Percentiles rank a stretch among this genome's conserved stretches.
Conservation (phyloP, 176 grass and related monocot species). For the Tillandsia fasciculata region DNA sequence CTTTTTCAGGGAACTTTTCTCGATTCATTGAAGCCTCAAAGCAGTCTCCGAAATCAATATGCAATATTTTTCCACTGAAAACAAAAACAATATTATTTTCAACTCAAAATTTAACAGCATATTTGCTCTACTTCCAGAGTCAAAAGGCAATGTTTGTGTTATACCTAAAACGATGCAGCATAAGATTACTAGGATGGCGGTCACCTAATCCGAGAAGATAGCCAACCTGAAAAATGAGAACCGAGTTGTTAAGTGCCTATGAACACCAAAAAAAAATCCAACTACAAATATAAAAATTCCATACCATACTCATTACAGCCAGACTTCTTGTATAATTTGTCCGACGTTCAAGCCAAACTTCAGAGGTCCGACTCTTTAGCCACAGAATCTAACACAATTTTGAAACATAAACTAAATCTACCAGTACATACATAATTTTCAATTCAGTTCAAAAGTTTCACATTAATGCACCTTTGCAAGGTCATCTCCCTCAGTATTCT, state of each 20-base stretch:
- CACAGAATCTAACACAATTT: slow-evolving; percentile 63
- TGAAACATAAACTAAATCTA: background rate
- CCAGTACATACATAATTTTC: background rate
- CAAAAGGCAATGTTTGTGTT: slow-evolving; percentile 3
- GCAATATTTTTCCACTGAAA: slow-evolving; percentile 94
- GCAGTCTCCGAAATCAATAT: slow-evolving; percentile 98
- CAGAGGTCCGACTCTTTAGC: slow-evolving; percentile 93
- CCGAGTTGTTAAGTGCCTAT: background rate
- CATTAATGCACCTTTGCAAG: slow-evolving; percentile 60
- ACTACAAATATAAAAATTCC: slow-evolving; percentile 15
- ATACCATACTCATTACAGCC: slow-evolving; percentile 99
- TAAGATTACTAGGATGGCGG: slow-evolving; percentile 97
- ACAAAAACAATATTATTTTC: slow-evolving; percentile 18
- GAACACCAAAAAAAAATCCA: background rate
- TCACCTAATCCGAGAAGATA: slow-evolving; percentile 97
- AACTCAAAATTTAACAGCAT: slow-evolving; percentile 5
- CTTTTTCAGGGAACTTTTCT: slow-evolving; percentile 98
- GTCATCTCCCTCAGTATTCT: slow-evolving; percentile 89
- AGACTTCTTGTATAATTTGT: slow-evolving; percentile 96
- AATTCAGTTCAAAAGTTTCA: background rate
- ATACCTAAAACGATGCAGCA: slow-evolving; percentile 88
- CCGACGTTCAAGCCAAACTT: slow-evolving; percentile 93
- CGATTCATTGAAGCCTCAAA: slow-evolving; percentile 98
- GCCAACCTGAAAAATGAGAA: slow-evolving; percentile 54
- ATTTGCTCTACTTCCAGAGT: background rate